Conservation (phyloP, 2,329 filamentous ascomycete genomes). For the Nothophoma quercina region DNA sequence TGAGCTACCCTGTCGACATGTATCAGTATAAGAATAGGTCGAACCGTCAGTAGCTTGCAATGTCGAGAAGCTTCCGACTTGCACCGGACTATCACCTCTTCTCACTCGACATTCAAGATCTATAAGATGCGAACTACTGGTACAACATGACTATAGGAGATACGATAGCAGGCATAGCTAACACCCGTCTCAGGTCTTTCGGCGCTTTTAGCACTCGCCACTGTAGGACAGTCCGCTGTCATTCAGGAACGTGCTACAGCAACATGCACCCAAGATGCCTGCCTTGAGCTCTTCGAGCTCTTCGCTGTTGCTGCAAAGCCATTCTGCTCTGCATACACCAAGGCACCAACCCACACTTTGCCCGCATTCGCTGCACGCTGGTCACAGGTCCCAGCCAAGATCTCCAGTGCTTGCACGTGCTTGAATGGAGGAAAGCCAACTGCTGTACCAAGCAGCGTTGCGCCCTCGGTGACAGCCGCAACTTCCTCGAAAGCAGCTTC, state of each 20-base stretch:
- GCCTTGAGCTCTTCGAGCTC: constrained; percentile 19
- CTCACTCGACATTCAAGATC: background rate
- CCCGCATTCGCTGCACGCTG: constrained; percentile 21
- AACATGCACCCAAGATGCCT: constrained; percentile 16
- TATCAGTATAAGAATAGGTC: constrained; percentile 8
- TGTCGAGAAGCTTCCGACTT: background rate
- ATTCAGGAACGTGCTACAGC: constrained; percentile 14
- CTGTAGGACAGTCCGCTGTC: constrained; percentile 17
- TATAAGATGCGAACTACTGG: constrained; percentile 10
- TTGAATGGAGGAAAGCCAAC: constrained; percentile 16
- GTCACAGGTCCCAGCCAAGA: constrained; percentile 17
- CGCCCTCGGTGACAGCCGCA: constrained; percentile 1
- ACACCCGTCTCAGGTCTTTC: constrained; percentile 5
- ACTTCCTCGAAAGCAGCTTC: background rate
- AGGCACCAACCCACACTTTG: constrained; percentile 15
- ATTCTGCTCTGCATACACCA: constrained; percentile 19
- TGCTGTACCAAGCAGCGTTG: constrained; percentile 4
- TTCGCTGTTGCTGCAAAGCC: constrained; percentile 19
- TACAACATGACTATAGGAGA: background rate
- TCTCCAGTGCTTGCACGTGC: constrained; percentile 20
- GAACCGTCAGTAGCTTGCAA: background rate
- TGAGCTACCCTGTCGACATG: background rate
- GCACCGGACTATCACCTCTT: background rate
- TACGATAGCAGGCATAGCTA: background rate
- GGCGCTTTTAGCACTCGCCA: constrained; percentile 17